Evolutionary conservation across 2,329 filamentous ascomycete species (phyloP).

Genomic region (Sporothrix luriei): DNA sequence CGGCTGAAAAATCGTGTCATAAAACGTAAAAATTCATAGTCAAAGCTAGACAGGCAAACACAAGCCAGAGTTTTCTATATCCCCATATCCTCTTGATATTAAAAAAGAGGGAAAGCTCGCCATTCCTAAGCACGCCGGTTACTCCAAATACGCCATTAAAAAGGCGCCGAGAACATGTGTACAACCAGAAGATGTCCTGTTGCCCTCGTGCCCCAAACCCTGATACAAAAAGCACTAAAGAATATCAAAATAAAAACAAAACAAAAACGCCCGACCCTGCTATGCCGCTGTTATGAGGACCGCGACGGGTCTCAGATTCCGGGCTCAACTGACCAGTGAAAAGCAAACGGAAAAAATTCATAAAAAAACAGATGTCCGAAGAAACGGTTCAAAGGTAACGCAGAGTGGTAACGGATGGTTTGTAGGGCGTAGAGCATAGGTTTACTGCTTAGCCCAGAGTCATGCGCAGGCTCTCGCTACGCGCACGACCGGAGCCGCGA

Average conservation of each 20-base stretch:
- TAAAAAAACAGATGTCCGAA: too few relatives aligned
- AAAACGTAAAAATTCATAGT: background rate
- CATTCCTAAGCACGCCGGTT: background rate
- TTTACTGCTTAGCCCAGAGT: background rate
- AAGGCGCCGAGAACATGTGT: background rate
- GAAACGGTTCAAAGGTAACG: background rate
- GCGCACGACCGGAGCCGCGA: constrained; percentile 27
- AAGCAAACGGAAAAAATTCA: background rate
- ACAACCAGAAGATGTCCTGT: constrained; percentile 2
- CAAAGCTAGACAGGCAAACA: background rate
- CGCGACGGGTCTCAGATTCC: background rate
- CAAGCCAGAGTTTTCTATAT: background rate
- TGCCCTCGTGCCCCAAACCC: background rate
- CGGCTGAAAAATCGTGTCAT: too few relatives aligned
- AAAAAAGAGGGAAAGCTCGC: background rate
- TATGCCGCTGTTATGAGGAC: background rate
- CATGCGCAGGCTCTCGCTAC: constrained; percentile 35
- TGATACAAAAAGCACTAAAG: background rate
- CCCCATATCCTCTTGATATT: constrained; percentile 1
- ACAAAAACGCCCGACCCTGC: constrained; percentile 3
- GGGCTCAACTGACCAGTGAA: background rate
- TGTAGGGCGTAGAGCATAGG: background rate
- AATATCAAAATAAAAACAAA: background rate
- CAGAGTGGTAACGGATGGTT: too few relatives aligned
- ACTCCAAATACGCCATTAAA: background rate